Percentiles rank a stretch among this genome's conserved stretches.
phyloP scores from a whole-genome alignment of 192 early-diverging fungal species.

The Spinellus fusiger region DNA sequence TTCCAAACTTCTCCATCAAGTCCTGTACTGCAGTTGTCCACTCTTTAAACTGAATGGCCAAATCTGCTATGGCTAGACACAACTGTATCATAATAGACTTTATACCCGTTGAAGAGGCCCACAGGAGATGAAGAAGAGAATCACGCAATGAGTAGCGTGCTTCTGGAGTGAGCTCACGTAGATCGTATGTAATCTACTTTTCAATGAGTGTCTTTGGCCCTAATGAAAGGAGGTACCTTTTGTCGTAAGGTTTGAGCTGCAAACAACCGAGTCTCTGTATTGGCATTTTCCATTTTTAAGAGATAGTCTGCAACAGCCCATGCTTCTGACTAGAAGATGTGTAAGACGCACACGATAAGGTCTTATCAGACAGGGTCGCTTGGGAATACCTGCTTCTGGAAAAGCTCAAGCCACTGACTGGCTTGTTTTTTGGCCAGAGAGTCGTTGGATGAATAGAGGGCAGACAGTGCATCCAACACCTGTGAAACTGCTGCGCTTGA shows the following conservation, averaged over 20 bases:
- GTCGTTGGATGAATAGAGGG: conserved; percentile 40
- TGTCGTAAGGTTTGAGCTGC: conserved; percentile 90
- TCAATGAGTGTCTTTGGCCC: too few species aligned
- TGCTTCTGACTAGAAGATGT: conserved; percentile 50
- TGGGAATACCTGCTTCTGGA: conserved; percentile 78
- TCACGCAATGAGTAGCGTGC: conserved; percentile 66
- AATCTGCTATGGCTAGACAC: conserved; percentile 74
- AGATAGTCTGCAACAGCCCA: conserved; percentile 80
- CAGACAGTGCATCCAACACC: conserved; percentile 38
- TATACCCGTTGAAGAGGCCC: conserved; percentile 46
- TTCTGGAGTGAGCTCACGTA: conserved; percentile 63
- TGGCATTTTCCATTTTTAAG: conserved; percentile 48
- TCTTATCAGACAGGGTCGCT: too few species aligned
- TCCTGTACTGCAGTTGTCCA: conserved; percentile 81
- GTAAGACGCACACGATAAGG: neutral
- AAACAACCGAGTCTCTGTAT: conserved; percentile 68
- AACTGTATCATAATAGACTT: conserved; percentile 74
- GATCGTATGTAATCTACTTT: conserved; percentile 73
- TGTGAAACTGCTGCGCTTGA: conserved; percentile 17
- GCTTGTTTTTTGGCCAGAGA: conserved; percentile 49
- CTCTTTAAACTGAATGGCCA: conserved; percentile 71
- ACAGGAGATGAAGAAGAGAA: conserved; percentile 67
- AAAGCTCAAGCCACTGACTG: conserved; percentile 73
- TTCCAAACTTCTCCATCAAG: conserved; percentile 64
- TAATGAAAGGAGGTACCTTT: conserved; percentile 53